Percentiles rank a stretch among this genome's conserved stretches.
Evolutionary conservation across 192 early-diverging fungal species (phyloP).

Genomic region (Rhizoclosmatium globosum): DNA sequence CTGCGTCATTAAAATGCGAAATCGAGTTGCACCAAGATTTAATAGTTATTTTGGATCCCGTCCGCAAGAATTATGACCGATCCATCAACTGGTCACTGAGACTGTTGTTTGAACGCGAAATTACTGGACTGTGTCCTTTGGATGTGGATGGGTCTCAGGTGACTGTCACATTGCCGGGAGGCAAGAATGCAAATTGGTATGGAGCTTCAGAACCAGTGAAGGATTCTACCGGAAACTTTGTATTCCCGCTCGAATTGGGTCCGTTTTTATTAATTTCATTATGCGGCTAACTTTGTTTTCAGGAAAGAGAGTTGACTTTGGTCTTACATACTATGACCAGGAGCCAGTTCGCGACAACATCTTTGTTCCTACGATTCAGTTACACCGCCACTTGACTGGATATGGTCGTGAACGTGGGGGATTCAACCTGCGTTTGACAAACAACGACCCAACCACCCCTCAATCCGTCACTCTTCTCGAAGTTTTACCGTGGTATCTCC

Average conservation of each 20-base stretch:
- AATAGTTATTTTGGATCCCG: constrained; percentile 82
- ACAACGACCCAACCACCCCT: constrained; percentile 56
- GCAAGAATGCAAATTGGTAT: not conserved
- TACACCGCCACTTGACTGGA: constrained; percentile 54
- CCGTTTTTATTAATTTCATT: not conserved
- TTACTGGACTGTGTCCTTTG: constrained; percentile 58
- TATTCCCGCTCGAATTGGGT: constrained; percentile 14
- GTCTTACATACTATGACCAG: not conserved
- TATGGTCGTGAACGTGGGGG: constrained; percentile 89
- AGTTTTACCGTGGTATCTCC: constrained; percentile 91
- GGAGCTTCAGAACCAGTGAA: not conserved
- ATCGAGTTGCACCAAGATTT: constrained; percentile 78
- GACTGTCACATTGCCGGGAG: constrained; percentile 28
- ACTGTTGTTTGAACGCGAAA: constrained; percentile 57
- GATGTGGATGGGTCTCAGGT: constrained; percentile 51
- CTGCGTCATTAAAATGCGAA: constrained; percentile 15
- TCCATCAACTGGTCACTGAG: constrained; percentile 50
- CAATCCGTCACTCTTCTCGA: constrained; percentile 74
- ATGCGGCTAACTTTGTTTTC: not conserved
- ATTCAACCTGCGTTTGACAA: constrained; percentile 76
- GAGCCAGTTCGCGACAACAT: not conserved
- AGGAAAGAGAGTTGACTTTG: constrained; percentile 14
- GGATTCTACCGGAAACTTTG: not conserved
- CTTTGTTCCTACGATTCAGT: not conserved
- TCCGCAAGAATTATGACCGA: constrained; percentile 44